Percentiles rank a stretch among this genome's conserved stretches.
Conservation (phyloP, 2,329 filamentous ascomycete species). For the Ceratocystis alfenasii region DNA sequence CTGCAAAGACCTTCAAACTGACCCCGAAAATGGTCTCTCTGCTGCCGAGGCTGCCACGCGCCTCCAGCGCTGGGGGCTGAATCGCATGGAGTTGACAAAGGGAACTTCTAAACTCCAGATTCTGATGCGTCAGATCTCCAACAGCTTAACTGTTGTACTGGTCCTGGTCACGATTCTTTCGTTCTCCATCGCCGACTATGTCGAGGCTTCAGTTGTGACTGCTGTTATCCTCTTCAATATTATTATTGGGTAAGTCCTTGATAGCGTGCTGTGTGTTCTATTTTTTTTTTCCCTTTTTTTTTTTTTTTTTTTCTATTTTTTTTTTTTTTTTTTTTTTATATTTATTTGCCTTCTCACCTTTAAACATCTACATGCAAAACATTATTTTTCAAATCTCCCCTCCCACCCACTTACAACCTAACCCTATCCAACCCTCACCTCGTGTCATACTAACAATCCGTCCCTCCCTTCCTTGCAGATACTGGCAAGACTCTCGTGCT, state of each 20-base stretch:
- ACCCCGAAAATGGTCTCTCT: conserved; percentile 48
- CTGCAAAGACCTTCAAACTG: conserved; percentile 32
- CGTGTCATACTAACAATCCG: neutral
- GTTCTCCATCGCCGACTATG: conserved; percentile 52
- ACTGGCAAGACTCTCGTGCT: conserved; percentile 45
- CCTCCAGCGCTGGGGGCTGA: conserved; percentile 54
- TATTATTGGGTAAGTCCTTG: conserved; percentile 44
- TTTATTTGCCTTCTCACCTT: neutral
- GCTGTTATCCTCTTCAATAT: conserved; percentile 58
- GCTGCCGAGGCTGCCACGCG: conserved; percentile 51
- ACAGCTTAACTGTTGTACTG: conserved; percentile 63
- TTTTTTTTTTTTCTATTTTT: neutral
- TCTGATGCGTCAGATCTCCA: conserved; percentile 63
- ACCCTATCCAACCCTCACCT: conserved; percentile 13
- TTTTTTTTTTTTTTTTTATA: neutral
- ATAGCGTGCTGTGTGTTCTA: no score
- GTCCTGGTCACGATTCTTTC: conserved; percentile 61
- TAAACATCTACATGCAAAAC: no score
- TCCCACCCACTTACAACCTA: neutral
- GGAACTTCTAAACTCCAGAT: conserved; percentile 63
- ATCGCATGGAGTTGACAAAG: conserved; percentile 59
- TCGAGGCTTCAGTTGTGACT: conserved; percentile 51
- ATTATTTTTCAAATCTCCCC: neutral
- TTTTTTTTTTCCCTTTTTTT: no score
- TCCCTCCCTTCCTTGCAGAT: conserved; percentile 15